A percentile compares a stretch with the other conserved stretches of the same genome.
phyloP scores from a whole-genome alignment of 208 protist species.

The Angomonas desouzai region DNA sequence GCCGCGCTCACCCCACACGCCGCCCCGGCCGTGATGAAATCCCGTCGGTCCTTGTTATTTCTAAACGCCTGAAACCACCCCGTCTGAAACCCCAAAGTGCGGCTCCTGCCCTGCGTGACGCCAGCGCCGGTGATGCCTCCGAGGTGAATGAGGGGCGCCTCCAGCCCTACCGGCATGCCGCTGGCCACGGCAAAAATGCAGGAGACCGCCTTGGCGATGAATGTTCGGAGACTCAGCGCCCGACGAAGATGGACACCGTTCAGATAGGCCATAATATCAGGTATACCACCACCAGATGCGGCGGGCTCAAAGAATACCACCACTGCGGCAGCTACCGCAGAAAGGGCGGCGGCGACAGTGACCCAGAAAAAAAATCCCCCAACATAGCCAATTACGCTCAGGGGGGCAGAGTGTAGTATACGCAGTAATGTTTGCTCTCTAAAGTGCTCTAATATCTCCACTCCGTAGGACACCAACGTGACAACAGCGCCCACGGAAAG shows the following conservation, averaged over 20 bases:
- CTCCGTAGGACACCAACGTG: constrained; percentile 59
- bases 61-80: constrained; percentile 76
- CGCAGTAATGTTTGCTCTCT: constrained; percentile 30
- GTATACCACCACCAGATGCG: constrained; percentile 83
- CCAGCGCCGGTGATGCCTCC: constrained; percentile 92
- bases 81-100: constrained; percentile 80
- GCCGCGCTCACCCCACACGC: constrained; percentile 93
- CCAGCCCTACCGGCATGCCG: constrained; percentile 90
- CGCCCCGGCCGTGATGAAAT: constrained; percentile 93
- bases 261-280: constrained; percentile 91
- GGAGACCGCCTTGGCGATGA: constrained; percentile 80
- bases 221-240: constrained; percentile 84
- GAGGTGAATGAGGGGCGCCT: constrained; percentile 96
- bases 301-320: constrained; percentile 83
- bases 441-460: constrained; percentile 62
- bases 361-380: constrained; percentile 53
- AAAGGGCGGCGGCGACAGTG: constrained; percentile 36
- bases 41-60: constrained; percentile 90
- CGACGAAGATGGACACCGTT: constrained; percentile 91
- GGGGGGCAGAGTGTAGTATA: constrained; percentile 24
- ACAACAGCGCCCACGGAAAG: constrained; percentile 73
- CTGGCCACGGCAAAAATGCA: constrained; percentile 87
- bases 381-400: constrained; percentile 27
- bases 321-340: constrained; percentile 47
- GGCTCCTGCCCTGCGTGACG: constrained; percentile 88